Base-by-base conservation (phyloP, 441 rosid genomes). In the Bruguiera hainesii region DNA sequence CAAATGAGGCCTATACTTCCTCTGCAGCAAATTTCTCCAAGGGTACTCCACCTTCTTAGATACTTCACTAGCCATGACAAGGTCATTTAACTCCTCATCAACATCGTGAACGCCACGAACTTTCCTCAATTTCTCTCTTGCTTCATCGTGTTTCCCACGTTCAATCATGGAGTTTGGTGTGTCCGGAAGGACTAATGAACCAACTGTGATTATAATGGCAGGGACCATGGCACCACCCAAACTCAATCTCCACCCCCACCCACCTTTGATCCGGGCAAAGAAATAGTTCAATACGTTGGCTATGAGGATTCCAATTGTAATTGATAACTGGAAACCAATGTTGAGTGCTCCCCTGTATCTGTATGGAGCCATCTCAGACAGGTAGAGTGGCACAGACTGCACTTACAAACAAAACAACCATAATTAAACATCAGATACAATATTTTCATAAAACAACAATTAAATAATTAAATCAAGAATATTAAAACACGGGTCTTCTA, bases 311-410 rank as follows among this genome's bases (percentile, higher is more conserved):
- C 96, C 97, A 20, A 89, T 28, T 19, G 91, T 83, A 77, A 90
- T 82, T 5, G 96, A 89, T 35, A 93, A 60, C 61, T 93, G 98
- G 76, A 93, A 90, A 2, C 92, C 96, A 29, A 87, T 89, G 86
- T 90, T 90, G 26, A 93, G 71, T 6, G 92, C 85, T 65, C 96
- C 98, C 80, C 97, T 85, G 81, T 28, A 90, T 76, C 50, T 89
- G 82, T 89, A 86, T 0, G 96, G 97, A 2, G 98, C 96, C 98
- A 89, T 87, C 73, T 93, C 98, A 3, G 98, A 93, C 16, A 93
- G 88, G 70, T 90, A 93, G n/a, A 93, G 85, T 26, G 98, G 98
- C 37, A 90, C 97, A 5, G 97, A 76, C 97, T 93, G 86, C 61
- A 72, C 60, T 55, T 56, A 62, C 73, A 64, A 55, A 20, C 31